phyloP scores from a whole-genome alignment of 176 grass and related monocot species.

The Zea luxurians region DNA sequence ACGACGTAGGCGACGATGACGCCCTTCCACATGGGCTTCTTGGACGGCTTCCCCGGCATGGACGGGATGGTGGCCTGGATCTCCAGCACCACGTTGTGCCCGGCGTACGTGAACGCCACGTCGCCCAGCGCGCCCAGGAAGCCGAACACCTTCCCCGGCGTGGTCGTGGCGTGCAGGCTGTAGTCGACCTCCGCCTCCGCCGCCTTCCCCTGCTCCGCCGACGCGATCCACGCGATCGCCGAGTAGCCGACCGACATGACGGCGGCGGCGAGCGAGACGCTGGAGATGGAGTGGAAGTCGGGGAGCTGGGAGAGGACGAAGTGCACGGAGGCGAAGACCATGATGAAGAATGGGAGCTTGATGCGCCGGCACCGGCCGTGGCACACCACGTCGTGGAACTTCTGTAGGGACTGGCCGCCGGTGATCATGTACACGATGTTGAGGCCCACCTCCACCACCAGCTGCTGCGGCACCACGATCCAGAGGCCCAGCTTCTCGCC shows the following conservation, averaged over 20 bases:
- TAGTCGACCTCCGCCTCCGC: conserved; percentile 43
- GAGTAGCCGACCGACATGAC: conserved; percentile 91
- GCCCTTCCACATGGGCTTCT: conserved; percentile 96
- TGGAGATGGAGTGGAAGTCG: conserved; percentile 59
- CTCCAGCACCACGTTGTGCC: conserved; percentile 89
- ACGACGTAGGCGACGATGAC: conserved; percentile 82
- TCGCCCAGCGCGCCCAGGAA: conserved; percentile 65
- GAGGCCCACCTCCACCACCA: conserved; percentile 70
- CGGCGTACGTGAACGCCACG: conserved; percentile 74
- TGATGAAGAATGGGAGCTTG: conserved; percentile 53
- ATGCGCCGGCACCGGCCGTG: conserved; percentile 43
- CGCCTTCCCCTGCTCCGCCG: conserved; percentile 41
- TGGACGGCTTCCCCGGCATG: conserved; percentile 70
- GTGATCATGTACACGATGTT: conserved; percentile 98
- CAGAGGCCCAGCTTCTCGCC: conserved; percentile 63
- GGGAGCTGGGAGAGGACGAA: background rate
- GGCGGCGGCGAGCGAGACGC: conserved; percentile 83
- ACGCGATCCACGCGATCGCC: conserved; percentile 74
- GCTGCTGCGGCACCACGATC: conserved; percentile 87
- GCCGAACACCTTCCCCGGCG: conserved; percentile 54
- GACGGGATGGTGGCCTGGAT: conserved; percentile 95
- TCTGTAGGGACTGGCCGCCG: conserved; percentile 75
- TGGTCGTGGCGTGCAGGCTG: conserved; percentile 27
- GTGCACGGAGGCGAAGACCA: conserved; percentile 5
- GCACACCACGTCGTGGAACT: conserved; percentile 59